phyloP scores from a whole-genome alignment of 1,284 basidiomycete genomes.

The Neotropicomus parvogracilis region DNA sequence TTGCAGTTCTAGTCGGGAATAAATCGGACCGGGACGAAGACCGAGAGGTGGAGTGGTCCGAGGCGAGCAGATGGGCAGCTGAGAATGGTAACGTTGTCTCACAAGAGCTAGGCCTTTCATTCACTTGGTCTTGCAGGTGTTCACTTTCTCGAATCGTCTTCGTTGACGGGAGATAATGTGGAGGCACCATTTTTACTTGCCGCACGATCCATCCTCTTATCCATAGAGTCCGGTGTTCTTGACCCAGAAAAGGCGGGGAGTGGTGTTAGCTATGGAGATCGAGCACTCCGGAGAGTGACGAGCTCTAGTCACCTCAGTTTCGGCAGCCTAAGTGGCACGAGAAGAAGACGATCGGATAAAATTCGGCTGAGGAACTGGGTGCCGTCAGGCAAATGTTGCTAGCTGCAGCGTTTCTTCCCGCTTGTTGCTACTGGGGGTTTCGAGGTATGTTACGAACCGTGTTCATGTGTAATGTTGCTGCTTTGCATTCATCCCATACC shows the following conservation, averaged over 20 bases:
- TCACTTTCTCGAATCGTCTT: conserved; percentile 92
- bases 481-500: conserved; percentile 24
- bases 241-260: conserved; percentile 93
- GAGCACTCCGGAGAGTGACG: conserved; percentile 82
- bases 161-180: conserved; percentile 89
- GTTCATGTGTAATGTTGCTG: conserved; percentile 5
- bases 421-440: not conserved
- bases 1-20: conserved; percentile 91
- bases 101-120: conserved; percentile 2
- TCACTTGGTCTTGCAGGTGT: conserved; percentile 53
- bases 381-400: conserved; percentile 54
- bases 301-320: conserved; percentile 80
- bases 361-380: conserved; percentile 59
- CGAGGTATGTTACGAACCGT: conserved; percentile 18
- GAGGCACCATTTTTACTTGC: conserved; percentile 91
- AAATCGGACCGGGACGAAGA: conserved; percentile 94
- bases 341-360: conserved; percentile 54
- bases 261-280: conserved; percentile 94
- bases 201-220: conserved; percentile 86
- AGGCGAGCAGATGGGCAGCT: conserved; percentile 92
- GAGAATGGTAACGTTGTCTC: conserved; percentile 67
- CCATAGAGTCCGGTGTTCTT: conserved; percentile 87
- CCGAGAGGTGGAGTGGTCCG: conserved; percentile 89
- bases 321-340: conserved; percentile 65
- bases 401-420: conserved; percentile 17